phyloP scores from a whole-genome alignment of 306 rosid genomes.

The Prunus mume region DNA sequence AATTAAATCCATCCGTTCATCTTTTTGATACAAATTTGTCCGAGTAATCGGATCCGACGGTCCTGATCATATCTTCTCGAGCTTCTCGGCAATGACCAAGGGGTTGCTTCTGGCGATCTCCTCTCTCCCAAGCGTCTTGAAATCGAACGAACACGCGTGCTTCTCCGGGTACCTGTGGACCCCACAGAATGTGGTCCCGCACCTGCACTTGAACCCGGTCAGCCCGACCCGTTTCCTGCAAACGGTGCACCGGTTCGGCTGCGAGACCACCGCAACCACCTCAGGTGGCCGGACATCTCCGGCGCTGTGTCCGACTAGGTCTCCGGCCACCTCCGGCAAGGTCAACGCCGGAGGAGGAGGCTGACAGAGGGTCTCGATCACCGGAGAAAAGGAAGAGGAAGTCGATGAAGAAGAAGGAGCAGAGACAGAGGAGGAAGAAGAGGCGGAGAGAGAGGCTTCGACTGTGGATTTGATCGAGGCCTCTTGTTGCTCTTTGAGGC shows the following conservation, averaged over 20 bases:
- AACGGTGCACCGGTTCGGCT: conserved; percentile 56
- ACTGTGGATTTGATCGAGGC: conserved; percentile 79
- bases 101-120: conserved; percentile 90
- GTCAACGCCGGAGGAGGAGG: conserved; percentile 27
- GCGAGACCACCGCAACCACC: conserved; percentile 11
- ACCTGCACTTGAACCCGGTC: conserved; percentile 78
- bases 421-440: not conserved
- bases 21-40: not conserved
- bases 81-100: conserved; percentile 68
- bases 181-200: conserved; percentile 84
- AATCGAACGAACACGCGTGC: conserved; percentile 78
- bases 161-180: conserved; percentile 87
- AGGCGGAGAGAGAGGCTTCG: conserved; percentile 55
- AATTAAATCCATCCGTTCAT: not conserved
- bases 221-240: conserved; percentile 83
- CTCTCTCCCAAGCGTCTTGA: conserved; percentile 72
- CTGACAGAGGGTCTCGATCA: conserved; percentile 19
- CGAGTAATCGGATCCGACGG: not conserved
- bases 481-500: conserved; percentile 58
- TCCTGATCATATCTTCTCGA: conserved; percentile 53
- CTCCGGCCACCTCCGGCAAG: conserved; percentile 24
- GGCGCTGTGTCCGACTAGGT: conserved; percentile 2
- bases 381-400: not conserved
- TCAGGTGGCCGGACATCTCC: not conserved
- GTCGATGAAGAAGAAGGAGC: conserved; percentile 6